Base-by-base conservation (phyloP, 371 early-diverging fungal genomes). In the Mortierella sp. region DNA sequence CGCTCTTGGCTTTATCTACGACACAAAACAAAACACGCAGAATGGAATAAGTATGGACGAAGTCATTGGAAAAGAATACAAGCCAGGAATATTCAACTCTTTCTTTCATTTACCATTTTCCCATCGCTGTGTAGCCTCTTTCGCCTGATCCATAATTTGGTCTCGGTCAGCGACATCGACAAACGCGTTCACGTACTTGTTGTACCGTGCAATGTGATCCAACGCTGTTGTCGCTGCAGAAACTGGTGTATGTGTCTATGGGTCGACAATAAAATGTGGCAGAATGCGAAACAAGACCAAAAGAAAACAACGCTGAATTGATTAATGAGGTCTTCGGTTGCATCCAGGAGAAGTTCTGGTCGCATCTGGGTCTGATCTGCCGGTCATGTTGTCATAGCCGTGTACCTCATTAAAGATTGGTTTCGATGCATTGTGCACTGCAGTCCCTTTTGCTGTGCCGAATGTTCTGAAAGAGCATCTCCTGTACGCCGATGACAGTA, bases 1-100 rank as follows among this genome's bases (percentile, higher is more conserved):
- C 59, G 30, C 86, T 72, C 32, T 70, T 78, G 30, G 56, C 37
- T 43, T 50, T 27, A 12, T 51, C 80, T 80, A 54, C n/a, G 2
- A 42, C 27, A 24, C 6, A 12, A 6, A 44, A 44, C 12, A 44
- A n/a, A 21, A 44, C 14, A n/a, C 4, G 15, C 28, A n/a, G 5
- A 5, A 14, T 23, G 17, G 26, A 8, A n/a, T 31, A 26, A 59
- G 14, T 41, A 41, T 60, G n/a, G n/a, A n/a, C n/a, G n/a, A n/a
- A n/a, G n/a, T n/a, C n/a, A n/a, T n/a, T n/a, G n/a, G n/a, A n/a
- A n/a, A n/a, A n/a, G n/a, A n/a, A n/a, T n/a, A n/a, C n/a, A n/a
- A n/a, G n/a, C n/a, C n/a, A n/a, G n/a, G n/a, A n/a, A n/a, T n/a
- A n/a, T n/a, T n/a, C n/a, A n/a, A n/a, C n/a, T n/a, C n/a, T n/a